Evolutionary conservation across 768 basidiomycete species (phyloP).

Genomic region (Agrocybe praecox): DNA sequence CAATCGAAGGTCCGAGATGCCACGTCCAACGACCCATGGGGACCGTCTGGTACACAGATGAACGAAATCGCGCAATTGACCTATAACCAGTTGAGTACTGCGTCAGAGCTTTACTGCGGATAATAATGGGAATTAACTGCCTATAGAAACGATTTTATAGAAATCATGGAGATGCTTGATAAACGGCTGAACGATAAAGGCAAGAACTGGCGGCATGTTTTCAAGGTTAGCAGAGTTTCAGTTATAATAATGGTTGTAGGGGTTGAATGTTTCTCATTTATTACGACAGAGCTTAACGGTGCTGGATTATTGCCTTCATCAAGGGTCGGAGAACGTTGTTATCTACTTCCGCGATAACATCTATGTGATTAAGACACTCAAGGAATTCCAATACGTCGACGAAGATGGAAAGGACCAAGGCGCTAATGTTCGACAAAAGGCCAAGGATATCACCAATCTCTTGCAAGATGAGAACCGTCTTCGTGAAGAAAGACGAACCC

Average conservation of each 20-base stretch:
- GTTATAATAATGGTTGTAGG: not conserved
- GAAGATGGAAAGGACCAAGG: slow-evolving; percentile 97
- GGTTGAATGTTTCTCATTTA: slow-evolving; percentile 1
- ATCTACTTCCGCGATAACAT: slow-evolving; percentile 98
- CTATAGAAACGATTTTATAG: slow-evolving; percentile 88
- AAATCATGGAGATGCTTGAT: slow-evolving; percentile 99
- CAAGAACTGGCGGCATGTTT: slow-evolving; percentile 99
- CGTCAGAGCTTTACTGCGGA: not conserved
- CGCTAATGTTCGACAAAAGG: slow-evolving; percentile 96
- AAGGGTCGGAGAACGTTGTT: slow-evolving; percentile 97
- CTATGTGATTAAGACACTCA: slow-evolving; percentile 97
- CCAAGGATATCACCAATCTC: slow-evolving; percentile 97
- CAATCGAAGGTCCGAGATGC: slow-evolving; percentile 96
- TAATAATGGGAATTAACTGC: not conserved
- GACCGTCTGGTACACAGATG: slow-evolving; percentile 97
- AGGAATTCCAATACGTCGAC: slow-evolving; percentile 97
- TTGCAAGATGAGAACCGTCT: slow-evolving; percentile 85
- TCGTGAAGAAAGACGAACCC: slow-evolving; percentile 78
- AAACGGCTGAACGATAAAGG: slow-evolving; percentile 98
- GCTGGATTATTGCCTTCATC: slow-evolving; percentile 94
- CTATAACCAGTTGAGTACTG: slow-evolving; percentile 84
- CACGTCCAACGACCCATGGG: slow-evolving; percentile 98
- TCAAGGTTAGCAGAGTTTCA: slow-evolving; percentile 67
- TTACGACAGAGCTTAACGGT: slow-evolving; percentile 77
- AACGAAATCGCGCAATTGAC: slow-evolving; percentile 97